A percentile compares a stretch with the other conserved stretches of the same genome.
Conservation (phyloP, 345 rosid genomes). For the Eucalyptus marginata region DNA sequence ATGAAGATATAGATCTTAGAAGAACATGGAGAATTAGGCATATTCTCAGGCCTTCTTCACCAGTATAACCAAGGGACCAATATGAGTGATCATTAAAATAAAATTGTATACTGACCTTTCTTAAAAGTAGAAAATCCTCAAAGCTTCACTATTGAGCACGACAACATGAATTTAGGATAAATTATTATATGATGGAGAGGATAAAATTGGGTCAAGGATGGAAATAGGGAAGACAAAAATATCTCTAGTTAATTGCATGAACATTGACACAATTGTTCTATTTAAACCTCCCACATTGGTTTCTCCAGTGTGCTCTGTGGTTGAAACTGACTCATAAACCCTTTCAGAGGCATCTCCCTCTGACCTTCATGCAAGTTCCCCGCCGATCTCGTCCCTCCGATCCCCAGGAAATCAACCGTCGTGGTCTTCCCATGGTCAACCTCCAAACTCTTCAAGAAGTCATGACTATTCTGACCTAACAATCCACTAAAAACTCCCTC, state of each 20-base stretch:
- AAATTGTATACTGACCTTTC: not conserved
- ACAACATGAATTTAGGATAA: not conserved
- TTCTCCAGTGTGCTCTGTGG: constrained; percentile 18
- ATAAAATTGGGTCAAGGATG: not conserved
- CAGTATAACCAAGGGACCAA: not conserved
- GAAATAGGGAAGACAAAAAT: not conserved
- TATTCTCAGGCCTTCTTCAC: not conserved
- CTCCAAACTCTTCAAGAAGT: not conserved
- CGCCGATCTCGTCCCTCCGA: constrained; percentile 22
- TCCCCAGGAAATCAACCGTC: constrained; percentile 58
- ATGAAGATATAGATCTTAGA: not conserved
- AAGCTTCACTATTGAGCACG: not conserved
- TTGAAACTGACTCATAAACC: constrained; percentile 15
- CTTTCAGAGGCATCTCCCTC: constrained; percentile 10
- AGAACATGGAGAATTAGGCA: not conserved
- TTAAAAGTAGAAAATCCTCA: not conserved
- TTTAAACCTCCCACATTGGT: constrained; percentile 26
- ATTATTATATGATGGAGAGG: not conserved
- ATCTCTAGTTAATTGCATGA: not conserved
- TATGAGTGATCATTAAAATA: not conserved
- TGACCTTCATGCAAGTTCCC: constrained; percentile 13
- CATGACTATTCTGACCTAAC: not conserved
- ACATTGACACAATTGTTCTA: not conserved
- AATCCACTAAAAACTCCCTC: not conserved
- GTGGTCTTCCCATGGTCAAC: not conserved